Evolutionary conservation across 345 rosid species (phyloP).

Genomic region (Eucalyptus curtisii): DNA sequence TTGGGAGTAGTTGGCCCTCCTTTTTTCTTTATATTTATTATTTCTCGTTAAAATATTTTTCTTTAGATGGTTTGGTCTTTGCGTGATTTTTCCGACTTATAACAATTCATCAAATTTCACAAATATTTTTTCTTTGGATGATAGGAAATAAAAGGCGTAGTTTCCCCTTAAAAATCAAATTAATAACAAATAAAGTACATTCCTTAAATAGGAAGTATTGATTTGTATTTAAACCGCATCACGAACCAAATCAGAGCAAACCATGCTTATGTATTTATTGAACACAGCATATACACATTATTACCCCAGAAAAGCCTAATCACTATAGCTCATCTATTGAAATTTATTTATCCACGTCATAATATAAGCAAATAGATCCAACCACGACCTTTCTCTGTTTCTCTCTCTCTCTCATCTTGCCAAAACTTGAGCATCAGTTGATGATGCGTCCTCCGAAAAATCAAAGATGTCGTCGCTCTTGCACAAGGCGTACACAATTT

Average conservation of each 20-base stretch:
- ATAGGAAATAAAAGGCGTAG: too few relatives aligned
- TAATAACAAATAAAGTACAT: too few relatives aligned
- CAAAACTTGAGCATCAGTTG: not conserved
- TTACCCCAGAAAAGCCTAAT: not conserved
- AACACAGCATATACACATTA: not conserved
- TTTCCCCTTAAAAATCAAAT: too few relatives aligned
- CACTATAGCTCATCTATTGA: not conserved
- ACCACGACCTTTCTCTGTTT: not conserved
- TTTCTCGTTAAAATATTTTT: too few relatives aligned
- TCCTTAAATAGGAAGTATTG: too few relatives aligned
- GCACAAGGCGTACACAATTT: slow-evolving; percentile 45
- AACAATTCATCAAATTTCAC: too few relatives aligned
- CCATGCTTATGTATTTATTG: not conserved
- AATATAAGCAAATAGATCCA: not conserved
- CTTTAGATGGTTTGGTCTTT: too few relatives aligned
- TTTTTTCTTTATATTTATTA: too few relatives aligned
- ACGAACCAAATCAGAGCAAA: not conserved
- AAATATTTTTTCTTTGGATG: not conserved
- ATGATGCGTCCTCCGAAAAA: slow-evolving; percentile 21
- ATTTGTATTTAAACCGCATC: not conserved
- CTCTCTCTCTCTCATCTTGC: slow-evolving; percentile 23
- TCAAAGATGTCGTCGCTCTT: slow-evolving; percentile 45
- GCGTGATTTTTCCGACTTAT: not conserved
- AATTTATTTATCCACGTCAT: not conserved
- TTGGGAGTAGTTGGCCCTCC: too few relatives aligned